phyloP scores from a whole-genome alignment of 495 filamentous ascomycete genomes.

The Aspergillus asperescens region DNA sequence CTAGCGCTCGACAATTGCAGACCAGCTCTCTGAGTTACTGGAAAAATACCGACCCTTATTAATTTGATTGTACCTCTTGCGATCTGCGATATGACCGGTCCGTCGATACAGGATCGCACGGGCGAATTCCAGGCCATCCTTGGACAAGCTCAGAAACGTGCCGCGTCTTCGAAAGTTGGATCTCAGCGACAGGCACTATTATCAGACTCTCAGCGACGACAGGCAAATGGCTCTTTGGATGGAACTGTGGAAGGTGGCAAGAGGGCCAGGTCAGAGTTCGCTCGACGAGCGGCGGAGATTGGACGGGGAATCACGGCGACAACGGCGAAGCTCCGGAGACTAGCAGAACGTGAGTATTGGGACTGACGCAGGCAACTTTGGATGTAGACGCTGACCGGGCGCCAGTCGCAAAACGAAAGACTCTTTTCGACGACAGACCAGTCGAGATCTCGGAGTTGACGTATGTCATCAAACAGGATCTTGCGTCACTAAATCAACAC shows the following conservation, averaged over 20 bases:
- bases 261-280: slow-evolving; percentile 69
- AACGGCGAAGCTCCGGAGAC: slow-evolving; percentile 86
- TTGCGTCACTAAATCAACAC: slow-evolving; percentile 80
- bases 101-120: slow-evolving; percentile 94
- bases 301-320: slow-evolving; percentile 85
- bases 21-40: background rate
- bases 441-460: slow-evolving; percentile 96
- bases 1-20: background rate
- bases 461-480: slow-evolving; percentile 95
- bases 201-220: slow-evolving; percentile 62
- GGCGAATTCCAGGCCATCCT: slow-evolving; percentile 89
- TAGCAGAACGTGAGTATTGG: slow-evolving; percentile 67
- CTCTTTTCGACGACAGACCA: slow-evolving; percentile 92
- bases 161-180: slow-evolving; percentile 62
- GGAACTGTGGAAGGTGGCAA: slow-evolving; percentile 36
- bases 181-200: slow-evolving; percentile 78
- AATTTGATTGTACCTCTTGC: background rate
- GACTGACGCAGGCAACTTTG: background rate
- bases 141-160: slow-evolving; percentile 69
- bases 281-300: slow-evolving; percentile 81
- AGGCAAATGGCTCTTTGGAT: slow-evolving; percentile 59
- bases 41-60: background rate
- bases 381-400: background rate
- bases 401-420: slow-evolving; percentile 88
- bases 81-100: slow-evolving; percentile 43